Evolutionary conservation across 306 rosid genomes (phyloP).

Genomic region (Cucumis melo): DNA sequence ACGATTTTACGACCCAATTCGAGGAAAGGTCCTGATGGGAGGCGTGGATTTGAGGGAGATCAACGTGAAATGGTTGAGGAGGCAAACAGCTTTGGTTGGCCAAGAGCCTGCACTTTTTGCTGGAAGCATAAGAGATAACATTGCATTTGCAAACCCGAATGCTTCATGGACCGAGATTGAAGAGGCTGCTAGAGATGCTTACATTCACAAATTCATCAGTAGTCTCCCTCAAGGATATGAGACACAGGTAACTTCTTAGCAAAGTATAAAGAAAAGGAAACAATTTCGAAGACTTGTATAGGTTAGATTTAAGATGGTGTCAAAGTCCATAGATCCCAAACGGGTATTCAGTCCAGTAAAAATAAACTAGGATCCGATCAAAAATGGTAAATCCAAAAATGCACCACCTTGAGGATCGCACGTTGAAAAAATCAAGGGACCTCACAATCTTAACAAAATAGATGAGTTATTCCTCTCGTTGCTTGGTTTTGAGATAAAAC

Average conservation of each 20-base stretch:
- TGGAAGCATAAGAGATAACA: slow-evolving; percentile 70
- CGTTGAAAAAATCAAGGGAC: too few species aligned
- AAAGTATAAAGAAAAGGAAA: neutral
- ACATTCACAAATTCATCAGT: slow-evolving; percentile 68
- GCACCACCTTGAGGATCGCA: too few species aligned
- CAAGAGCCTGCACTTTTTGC: slow-evolving; percentile 83
- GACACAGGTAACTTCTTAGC: slow-evolving; percentile 44
- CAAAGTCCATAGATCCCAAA: too few species aligned
- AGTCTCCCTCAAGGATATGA: slow-evolving; percentile 87
- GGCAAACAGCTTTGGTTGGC: slow-evolving; percentile 73
- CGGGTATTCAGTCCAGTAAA: too few species aligned
- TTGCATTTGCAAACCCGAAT: slow-evolving; percentile 56
- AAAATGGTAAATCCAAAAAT: too few species aligned
- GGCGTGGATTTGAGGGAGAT: slow-evolving; percentile 61
- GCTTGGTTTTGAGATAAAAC: too few species aligned
- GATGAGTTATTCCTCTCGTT: too few species aligned
- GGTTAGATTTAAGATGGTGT: too few species aligned
- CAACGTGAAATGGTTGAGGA: slow-evolving; percentile 73
- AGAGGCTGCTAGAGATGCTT: slow-evolving; percentile 70
- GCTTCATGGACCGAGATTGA: slow-evolving; percentile 84
- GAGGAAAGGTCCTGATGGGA: slow-evolving; percentile 65
- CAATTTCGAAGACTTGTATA: neutral
- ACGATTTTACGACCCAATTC: slow-evolving; percentile 81
- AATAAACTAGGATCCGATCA: too few species aligned
- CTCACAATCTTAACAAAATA: too few species aligned